These are phyloP conservation scores for Diaporthe sp. DNA, from an alignment of 2,329 filamentous ascomycete genomes.

Conservation along the genomic window DNA sequence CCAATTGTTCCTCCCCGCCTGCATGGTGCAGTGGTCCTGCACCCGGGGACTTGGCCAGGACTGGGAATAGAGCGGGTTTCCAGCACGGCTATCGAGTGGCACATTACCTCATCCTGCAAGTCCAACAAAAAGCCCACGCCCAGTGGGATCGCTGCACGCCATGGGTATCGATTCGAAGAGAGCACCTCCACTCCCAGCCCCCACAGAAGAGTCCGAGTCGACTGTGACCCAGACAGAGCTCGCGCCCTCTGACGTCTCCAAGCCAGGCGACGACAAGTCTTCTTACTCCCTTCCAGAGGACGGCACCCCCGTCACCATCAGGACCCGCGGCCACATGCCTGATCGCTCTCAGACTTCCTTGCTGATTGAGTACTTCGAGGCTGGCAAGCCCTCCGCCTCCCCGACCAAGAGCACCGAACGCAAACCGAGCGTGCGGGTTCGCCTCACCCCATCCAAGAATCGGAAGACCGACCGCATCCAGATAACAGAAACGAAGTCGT, in stretches of 20 bases:
- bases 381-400: conserved; percentile 70
- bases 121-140: conserved; percentile 39
- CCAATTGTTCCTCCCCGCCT: conserved; percentile 33
- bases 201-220: conserved; percentile 78
- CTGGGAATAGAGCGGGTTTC: conserved; percentile 36
- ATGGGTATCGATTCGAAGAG: conserved; percentile 70
- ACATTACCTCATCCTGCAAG: conserved; percentile 42
- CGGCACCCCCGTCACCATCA: conserved; percentile 92
- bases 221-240: conserved; percentile 73
- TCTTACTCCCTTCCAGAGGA: conserved; percentile 87
- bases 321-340: conserved; percentile 75
- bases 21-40: conserved; percentile 40
- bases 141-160: conserved; percentile 49
- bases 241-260: conserved; percentile 75
- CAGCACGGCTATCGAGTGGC: conserved; percentile 39
- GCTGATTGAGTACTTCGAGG: conserved; percentile 95
- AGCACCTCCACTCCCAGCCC: conserved; percentile 79
- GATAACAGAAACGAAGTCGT: conserved; percentile 84
- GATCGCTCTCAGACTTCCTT: conserved; percentile 87
- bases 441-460: conserved; percentile 83
- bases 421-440: conserved; percentile 84
- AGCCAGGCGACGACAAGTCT: conserved; percentile 77
- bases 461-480: conserved; percentile 82
- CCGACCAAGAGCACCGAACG: conserved; percentile 70
- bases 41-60: conserved; percentile 37